Evolutionary conservation across 106 monocot genomes (phyloP), one percentile per base, ranked within the genome.

Genomic region (Gastrodia elata): DNA sequence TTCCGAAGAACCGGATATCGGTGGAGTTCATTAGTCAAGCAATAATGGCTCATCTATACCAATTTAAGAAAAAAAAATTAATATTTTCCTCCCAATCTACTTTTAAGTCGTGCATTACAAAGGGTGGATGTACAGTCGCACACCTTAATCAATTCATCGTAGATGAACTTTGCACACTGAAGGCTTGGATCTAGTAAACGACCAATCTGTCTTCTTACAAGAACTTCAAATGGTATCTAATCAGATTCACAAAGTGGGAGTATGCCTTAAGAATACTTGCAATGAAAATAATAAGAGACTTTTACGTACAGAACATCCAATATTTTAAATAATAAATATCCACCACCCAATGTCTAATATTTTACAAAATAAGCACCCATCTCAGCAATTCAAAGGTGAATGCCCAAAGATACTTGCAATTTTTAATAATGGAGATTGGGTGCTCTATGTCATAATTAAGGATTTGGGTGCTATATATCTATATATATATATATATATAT

Each of bases 151-250:
- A 99, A 77, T 77, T 99, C 98, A 70, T 99, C 98, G 78, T 99
- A 99, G 25, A 99, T 94, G 74, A 99, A 99, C 27, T 82, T 84
- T 74, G 93, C 93, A 85, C 98, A 99, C 34, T 99, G 98, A 81
- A 99, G 87, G 56, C 98, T 94, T 73, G 98, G 98, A 80, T 99
- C 93, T 39, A 99, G 79, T 68, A 99, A 81, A 72, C 93, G 90
- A 73, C 88, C 80, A 73, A 99, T 99, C 77, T 93, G 98, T 77
- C 82, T 89, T 61, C 98, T 74, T n/a, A 99, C 88, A 76, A 99
- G 88, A 75, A 91, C 86, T 75, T 99, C 98, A 99, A 99, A 99
- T 44, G 98, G 98, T 28, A 93, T 93, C 98, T 98, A 81, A 75
- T 18, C 13, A 33, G 42, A 32, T 74, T 61, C 20, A 34, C n/a